A percentile compares a stretch with the other conserved stretches of the same genome.
Conservation (phyloP, 257 asterid species). For the Buddleja alternifolia region DNA sequence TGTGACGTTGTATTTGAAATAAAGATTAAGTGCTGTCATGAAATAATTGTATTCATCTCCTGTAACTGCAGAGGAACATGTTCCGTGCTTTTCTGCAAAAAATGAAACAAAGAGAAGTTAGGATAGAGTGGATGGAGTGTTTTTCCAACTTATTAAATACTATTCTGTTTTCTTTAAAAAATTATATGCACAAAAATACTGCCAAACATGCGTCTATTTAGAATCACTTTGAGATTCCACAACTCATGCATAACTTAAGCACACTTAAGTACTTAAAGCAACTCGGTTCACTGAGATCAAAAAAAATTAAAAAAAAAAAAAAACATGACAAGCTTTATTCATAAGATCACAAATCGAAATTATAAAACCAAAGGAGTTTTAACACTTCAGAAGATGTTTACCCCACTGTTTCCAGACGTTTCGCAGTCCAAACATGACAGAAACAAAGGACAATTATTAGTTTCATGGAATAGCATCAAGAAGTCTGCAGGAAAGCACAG, state of each 20-base stretch:
- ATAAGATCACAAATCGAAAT: constrained; percentile 19
- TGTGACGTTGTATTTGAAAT: constrained; percentile 81
- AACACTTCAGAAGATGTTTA: constrained; percentile 44
- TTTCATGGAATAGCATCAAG: constrained; percentile 29
- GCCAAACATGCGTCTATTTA: neutral
- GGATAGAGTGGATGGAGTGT: constrained; percentile 14
- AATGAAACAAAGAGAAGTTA: constrained; percentile 29
- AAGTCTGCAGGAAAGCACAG: constrained; percentile 19
- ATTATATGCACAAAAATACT: constrained; percentile 9
- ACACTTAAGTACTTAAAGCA: constrained; percentile 11
- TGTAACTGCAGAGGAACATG: constrained; percentile 71
- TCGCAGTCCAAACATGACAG: constrained; percentile 51
- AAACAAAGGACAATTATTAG: constrained; percentile 50
- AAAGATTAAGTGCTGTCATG: constrained; percentile 68
- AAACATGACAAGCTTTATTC: constrained; percentile 22
- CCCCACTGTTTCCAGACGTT: constrained; percentile 75
- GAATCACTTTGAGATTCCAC: neutral
- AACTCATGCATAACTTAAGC: neutral
- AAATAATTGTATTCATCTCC: constrained; percentile 84
- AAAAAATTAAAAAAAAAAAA: too few species aligned
- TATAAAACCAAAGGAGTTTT: constrained; percentile 26
- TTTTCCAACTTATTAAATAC: neutral
- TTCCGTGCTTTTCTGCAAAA: constrained; percentile 89
- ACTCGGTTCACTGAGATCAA: constrained; percentile 23
- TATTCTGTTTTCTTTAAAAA: neutral